Evolutionary conservation across 768 basidiomycete genomes (phyloP), one percentile per base, ranked within the genome.

Genomic region (Amanita exitialis): DNA sequence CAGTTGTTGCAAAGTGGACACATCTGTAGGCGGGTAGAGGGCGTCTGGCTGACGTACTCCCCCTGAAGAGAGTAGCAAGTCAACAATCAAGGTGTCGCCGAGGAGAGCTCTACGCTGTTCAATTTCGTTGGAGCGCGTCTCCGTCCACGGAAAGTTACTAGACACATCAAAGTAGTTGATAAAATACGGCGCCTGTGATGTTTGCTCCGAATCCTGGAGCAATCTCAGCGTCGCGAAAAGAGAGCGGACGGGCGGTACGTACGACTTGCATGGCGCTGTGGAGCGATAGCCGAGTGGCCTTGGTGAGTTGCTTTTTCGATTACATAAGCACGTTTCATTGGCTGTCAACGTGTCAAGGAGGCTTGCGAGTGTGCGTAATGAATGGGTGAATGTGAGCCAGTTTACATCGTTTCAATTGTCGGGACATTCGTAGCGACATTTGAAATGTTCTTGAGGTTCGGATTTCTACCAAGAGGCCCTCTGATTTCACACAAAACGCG

Each of bases 1-100:
- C 3, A 91, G 70, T 9, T 67, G 69, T 43, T 71, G 61, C n/a
- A 92, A 75, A 1, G 72, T 64, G 8, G 67, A 64, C 37, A 70
- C 66, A 63, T 81, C 78, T 18, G 64, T 61, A 1, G 90, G 90
- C 15, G 90, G 90, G 60, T 83, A 91, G 3, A 86, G 67, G 10
- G 72, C 67, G 56, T 82, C 77, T 1, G 83, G 75, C 20, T 74
- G 70, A 7, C 66, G 70, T 45, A 90, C 70, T 5, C 82, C 79
- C 20, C 86, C 86, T 12, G 78, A 74, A 7, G 69, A 63, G 35
- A 92, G 75, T 4, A 91, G 73, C 18, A 84, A 76, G 62, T 90
- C 87, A 55, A 87, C 86, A 28, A 91, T 73, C 43, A 90, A 78
- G 47, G 73, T 58, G 61, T 84, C 83, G 25, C 74, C 69, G 67